A percentile compares a stretch with the other conserved stretches of the same genome.
Evolutionary conservation across 208 protist genomes (phyloP).

Genomic region (Naegleria lovaniensis): DNA sequence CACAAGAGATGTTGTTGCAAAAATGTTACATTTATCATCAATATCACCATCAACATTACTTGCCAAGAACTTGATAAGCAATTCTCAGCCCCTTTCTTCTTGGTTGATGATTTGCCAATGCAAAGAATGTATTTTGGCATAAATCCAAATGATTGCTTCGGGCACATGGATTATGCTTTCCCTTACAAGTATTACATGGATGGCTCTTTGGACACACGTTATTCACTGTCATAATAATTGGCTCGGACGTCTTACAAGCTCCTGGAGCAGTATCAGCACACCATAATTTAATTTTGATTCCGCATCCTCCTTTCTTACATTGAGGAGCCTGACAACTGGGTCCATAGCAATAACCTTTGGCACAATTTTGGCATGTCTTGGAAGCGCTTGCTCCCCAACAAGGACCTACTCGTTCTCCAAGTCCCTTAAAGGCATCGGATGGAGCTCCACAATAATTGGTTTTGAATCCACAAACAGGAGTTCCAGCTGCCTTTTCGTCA

Average conservation of each 20-base stretch:
- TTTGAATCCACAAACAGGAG: neutral
- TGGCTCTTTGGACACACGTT: neutral
- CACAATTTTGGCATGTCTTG: neutral
- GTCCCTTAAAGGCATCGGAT: neutral
- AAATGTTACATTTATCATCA: no score
- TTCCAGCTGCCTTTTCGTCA: neutral
- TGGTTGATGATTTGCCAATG: neutral
- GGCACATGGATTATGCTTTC: neutral
- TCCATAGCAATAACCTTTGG: neutral
- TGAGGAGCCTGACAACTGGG: neutral
- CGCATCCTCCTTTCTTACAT: neutral
- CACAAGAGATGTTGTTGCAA: no score
- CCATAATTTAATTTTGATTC: neutral
- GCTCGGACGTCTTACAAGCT: neutral
- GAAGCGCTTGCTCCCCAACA: neutral
- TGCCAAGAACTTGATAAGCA: neutral
- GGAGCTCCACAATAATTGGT: neutral
- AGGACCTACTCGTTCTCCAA: neutral
- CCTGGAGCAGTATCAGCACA: neutral
- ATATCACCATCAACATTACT: no score
- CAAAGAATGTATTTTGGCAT: neutral
- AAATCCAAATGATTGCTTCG: neutral
- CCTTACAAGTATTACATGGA: neutral
- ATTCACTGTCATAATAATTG: neutral
- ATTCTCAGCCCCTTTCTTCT: neutral